phyloP scores from a whole-genome alignment of 768 basidiomycete species.

The Galerina marginata region DNA sequence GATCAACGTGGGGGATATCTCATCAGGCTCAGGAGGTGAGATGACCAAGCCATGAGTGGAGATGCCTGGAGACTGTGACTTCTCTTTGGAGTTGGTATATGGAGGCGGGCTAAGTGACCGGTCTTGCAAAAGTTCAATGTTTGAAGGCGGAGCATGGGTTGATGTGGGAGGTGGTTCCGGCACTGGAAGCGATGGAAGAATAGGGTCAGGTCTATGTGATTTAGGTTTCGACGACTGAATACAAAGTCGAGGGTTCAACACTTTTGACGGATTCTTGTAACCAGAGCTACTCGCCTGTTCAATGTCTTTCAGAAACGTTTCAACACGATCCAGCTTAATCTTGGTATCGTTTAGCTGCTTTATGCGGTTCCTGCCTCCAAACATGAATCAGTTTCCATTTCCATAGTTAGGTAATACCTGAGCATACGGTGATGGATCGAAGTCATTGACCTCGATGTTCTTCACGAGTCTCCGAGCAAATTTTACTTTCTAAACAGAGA shows the following conservation, averaged over 20 bases:
- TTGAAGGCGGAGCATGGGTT: neutral
- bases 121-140: neutral
- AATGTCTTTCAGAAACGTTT: slow-evolving; percentile 54
- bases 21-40: slow-evolving; percentile 26
- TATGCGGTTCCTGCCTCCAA: slow-evolving; percentile 41
- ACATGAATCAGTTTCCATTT: slow-evolving; percentile 1
- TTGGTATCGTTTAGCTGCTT: slow-evolving; percentile 52
- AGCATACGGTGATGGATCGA: slow-evolving; percentile 48
- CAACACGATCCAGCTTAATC: slow-evolving; percentile 58
- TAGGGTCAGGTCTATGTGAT: slow-evolving; percentile 44
- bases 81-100: slow-evolving; percentile 6
- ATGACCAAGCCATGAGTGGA: slow-evolving; percentile 23
- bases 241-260: slow-evolving; percentile 44
- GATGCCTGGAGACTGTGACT: slow-evolving; percentile 17
- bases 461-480: slow-evolving; percentile 61
- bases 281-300: slow-evolving; percentile 49
- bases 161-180: slow-evolving; percentile 37
- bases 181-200: slow-evolving; percentile 60
- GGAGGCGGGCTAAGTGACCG: neutral
- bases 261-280: neutral
- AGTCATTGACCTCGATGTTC: slow-evolving; percentile 59
- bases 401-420: neutral
- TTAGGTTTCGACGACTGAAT: slow-evolving; percentile 29
- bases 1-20: slow-evolving; percentile 27
- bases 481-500: slow-evolving; percentile 46